Conservation (phyloP, 192 early-diverging fungal species). For the Phlyctochytrium planicorne region DNA sequence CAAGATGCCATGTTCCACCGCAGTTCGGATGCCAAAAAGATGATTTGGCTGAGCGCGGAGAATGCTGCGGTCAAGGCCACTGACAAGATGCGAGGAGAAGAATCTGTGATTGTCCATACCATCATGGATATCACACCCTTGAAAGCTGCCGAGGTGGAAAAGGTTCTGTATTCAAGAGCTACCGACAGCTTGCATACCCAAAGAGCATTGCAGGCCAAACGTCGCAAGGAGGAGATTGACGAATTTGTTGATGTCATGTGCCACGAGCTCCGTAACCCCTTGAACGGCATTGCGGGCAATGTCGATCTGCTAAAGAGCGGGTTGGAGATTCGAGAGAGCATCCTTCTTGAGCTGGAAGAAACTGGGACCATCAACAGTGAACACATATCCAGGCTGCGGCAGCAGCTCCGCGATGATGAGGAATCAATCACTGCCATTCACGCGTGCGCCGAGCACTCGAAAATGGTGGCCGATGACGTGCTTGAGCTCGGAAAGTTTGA, state of each 20-base stretch:
- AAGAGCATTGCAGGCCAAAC: constrained; percentile 25
- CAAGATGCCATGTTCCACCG: too few species aligned
- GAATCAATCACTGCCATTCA: constrained; percentile 21
- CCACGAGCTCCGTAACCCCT: constrained; percentile 36
- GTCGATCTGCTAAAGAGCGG: constrained; percentile 26
- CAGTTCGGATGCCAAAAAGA: not conserved
- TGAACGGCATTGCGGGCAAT: constrained; percentile 36
- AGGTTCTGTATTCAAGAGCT: constrained; percentile 17
- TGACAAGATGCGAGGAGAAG: not conserved
- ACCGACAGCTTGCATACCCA: constrained; percentile 26
- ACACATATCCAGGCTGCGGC: not conserved
- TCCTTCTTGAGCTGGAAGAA: constrained; percentile 10
- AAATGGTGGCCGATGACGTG: constrained; percentile 21
- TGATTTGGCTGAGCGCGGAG: not conserved
- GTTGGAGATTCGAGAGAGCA: constrained; percentile 17
- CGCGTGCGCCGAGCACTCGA: constrained; percentile 26
- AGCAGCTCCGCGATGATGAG: constrained; percentile 12
- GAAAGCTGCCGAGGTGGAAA: constrained; percentile 14
- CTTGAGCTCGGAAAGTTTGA: constrained; percentile 4
- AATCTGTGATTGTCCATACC: constrained; percentile 9
- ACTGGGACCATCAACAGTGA: not conserved
- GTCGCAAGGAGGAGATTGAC: constrained; percentile 20
- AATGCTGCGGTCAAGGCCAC: not conserved
- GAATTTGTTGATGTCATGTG: constrained; percentile 27
- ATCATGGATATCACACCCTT: constrained; percentile 19